Evolutionary conservation across 495 filamentous ascomycete genomes (phyloP), one percentile per base, ranked within the genome.

Genomic region (Aspergillus ellipticus): DNA sequence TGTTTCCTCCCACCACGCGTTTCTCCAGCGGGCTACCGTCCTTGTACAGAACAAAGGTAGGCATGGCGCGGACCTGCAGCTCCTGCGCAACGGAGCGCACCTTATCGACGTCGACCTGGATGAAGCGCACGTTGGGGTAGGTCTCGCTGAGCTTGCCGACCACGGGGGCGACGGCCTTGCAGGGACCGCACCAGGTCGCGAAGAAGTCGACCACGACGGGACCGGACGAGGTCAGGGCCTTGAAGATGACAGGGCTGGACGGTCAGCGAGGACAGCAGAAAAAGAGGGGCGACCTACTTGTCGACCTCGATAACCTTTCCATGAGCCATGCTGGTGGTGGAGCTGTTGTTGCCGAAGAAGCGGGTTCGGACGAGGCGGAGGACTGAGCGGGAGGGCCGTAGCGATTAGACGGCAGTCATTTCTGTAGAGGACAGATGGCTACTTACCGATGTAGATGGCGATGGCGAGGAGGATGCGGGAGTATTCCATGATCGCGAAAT

Each of bases 21-120:
- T 57, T 76, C 66, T 53, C 55, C 48, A 47, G 41, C 47, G 17
- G 20, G 58, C 85, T 75, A 43, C 87, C 89, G 58, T 85, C 70
- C 78, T 87, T 89, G 79, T 91, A 95, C 48, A 91, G 65, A 17
- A 83, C 42, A 71, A 96, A 94, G 3, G 91, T 93, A 42, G 91
- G 91, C 91, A 96, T 96, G 63, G 91, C 89, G 61, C 86, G 83
- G 69, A 96, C 81, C 59, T 82, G 79, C 46, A 91, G 81, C 65
- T 92, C 83, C 62, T 84, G 77, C 24, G 87, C 83, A 10, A 92
- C 82, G 10, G 87, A 82, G 54, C 86, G 77, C 8, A 90, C 74
- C 54, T 86, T 79, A 69, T 96, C 91, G 61, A 96, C 89, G 73
- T 96, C 90, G 67, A 96, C 71, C 82, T 97, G 96, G 83, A 82